Evolutionary conservation across 371 early-diverging fungal genomes (phyloP).

Genomic region (Parasitella parasitica): DNA sequence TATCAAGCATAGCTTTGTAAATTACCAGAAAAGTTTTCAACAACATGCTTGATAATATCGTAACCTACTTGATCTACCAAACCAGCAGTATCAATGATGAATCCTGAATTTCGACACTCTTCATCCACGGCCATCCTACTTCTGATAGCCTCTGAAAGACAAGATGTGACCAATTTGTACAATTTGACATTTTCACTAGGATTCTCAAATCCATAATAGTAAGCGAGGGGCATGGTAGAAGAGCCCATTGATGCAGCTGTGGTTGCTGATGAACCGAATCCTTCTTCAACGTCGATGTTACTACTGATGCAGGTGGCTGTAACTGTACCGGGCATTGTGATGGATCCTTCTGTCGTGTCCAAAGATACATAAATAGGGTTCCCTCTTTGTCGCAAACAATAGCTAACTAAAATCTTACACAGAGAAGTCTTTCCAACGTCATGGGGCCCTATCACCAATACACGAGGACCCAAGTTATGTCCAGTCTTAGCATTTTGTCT

Average conservation of each 20-base stretch:
- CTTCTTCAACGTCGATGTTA: slow-evolving; percentile 84
- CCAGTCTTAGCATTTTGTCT: slow-evolving; percentile 51
- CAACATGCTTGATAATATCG: slow-evolving; percentile 63
- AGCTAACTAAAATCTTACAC: slow-evolving; percentile 80
- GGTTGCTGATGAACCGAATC: slow-evolving; percentile 77
- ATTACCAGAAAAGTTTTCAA: slow-evolving; percentile 69
- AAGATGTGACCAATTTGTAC: slow-evolving; percentile 63
- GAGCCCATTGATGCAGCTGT: slow-evolving; percentile 67
- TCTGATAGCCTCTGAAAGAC: slow-evolving; percentile 67
- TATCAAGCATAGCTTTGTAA: too few species aligned
- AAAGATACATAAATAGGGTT: slow-evolving; percentile 83
- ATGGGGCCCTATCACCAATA: slow-evolving; percentile 87
- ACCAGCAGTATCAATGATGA: slow-evolving; percentile 69
- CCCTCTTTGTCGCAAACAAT: slow-evolving; percentile 74
- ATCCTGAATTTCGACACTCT: slow-evolving; percentile 64
- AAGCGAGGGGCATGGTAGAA: slow-evolving; percentile 78
- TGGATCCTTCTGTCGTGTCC: slow-evolving; percentile 82
- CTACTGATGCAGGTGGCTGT: slow-evolving; percentile 76
- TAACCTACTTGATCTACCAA: slow-evolving; percentile 65
- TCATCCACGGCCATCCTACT: slow-evolving; percentile 65
- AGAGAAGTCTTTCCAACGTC: slow-evolving; percentile 92
- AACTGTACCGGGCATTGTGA: slow-evolving; percentile 86
- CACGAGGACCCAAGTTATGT: slow-evolving; percentile 63
- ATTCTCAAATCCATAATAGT: slow-evolving; percentile 86
- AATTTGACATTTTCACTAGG: slow-evolving; percentile 78